phyloP scores from a whole-genome alignment of 768 basidiomycete genomes.

The Tricholoma sp. region DNA sequence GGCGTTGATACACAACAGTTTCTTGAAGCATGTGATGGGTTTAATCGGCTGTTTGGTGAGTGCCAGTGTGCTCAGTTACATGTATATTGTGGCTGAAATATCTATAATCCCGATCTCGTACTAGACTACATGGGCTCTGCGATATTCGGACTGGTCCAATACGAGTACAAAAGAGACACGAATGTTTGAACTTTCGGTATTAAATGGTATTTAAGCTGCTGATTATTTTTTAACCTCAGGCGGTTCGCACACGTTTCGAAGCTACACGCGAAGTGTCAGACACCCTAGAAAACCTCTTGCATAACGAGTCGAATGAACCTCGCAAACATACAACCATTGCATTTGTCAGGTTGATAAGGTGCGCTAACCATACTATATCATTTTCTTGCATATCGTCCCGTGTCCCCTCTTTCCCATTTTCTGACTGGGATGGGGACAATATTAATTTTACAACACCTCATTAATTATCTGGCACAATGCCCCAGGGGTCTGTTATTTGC shows the following conservation, averaged over 20 bases:
- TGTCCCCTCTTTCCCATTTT: not conserved
- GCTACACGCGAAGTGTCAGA: slow-evolving; percentile 35
- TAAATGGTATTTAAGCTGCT: not conserved
- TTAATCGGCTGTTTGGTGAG: slow-evolving; percentile 71
- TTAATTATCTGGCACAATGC: not conserved
- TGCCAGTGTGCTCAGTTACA: not conserved
- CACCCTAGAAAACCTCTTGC: slow-evolving; percentile 60
- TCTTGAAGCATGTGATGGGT: slow-evolving; percentile 84
- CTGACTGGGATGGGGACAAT: too few species aligned
- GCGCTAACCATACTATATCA: too few species aligned
- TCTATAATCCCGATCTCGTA: not conserved
- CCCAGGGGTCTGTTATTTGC: slow-evolving; percentile 63
- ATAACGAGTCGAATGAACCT: slow-evolving; percentile 38
- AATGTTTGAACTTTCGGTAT: slow-evolving; percentile 30
- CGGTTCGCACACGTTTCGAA: slow-evolving; percentile 53
- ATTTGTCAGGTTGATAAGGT: slow-evolving; percentile 65
- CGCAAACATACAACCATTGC: slow-evolving; percentile 51
- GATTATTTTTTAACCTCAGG: slow-evolving; percentile 34
- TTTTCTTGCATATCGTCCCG: slow-evolving; percentile 16
- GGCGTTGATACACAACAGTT: slow-evolving; percentile 82
- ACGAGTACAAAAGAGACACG: slow-evolving; percentile 64
- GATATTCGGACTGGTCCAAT: slow-evolving; percentile 71
- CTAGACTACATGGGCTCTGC: slow-evolving; percentile 58
- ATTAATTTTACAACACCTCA: not conserved
- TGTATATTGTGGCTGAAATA: slow-evolving; percentile 3